These are phyloP conservation scores for Solanum pinnatisectum DNA, from an alignment of 257 asterid species.

Conservation along the genomic window DNA sequence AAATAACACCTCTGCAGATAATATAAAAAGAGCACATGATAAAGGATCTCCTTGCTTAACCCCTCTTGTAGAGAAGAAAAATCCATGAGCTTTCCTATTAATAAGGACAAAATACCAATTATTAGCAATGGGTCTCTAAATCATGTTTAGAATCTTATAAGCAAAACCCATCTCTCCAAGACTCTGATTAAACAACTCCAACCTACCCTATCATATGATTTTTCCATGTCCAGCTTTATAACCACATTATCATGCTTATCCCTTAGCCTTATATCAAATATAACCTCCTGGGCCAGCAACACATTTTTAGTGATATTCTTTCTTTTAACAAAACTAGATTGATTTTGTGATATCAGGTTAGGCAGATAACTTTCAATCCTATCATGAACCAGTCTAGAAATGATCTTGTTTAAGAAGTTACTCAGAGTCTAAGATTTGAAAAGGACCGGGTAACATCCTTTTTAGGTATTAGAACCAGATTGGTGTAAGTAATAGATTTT, in stretches of 20 bases:
- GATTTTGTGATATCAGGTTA: not conserved
- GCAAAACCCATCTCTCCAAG: too few relatives aligned
- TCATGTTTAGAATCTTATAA: too few relatives aligned
- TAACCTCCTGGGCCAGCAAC: not conserved
- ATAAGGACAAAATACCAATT: not conserved
- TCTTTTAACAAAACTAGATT: not conserved
- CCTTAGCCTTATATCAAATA: not conserved
- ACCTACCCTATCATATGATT: too few relatives aligned
- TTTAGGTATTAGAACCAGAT: not conserved
- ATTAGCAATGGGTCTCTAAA: too few relatives aligned
- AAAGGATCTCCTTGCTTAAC: not conserved
- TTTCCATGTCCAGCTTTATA: too few relatives aligned
- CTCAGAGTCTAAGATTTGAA: not conserved
- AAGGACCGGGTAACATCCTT: not conserved
- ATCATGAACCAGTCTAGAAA: not conserved
- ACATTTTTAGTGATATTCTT: not conserved
- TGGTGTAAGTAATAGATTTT: too few relatives aligned
- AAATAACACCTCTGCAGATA: too few relatives aligned
- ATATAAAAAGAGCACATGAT: too few relatives aligned
- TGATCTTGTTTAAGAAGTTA: too few relatives aligned
- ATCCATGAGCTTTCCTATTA: not conserved
- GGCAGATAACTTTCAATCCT: not conserved
- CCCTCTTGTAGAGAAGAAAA: too few relatives aligned
- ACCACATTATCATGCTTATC: not conserved
- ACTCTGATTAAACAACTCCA: too few relatives aligned